Base-by-base conservation (phyloP, 768 basidiomycete genomes). In the Pleurotus eryngii region DNA sequence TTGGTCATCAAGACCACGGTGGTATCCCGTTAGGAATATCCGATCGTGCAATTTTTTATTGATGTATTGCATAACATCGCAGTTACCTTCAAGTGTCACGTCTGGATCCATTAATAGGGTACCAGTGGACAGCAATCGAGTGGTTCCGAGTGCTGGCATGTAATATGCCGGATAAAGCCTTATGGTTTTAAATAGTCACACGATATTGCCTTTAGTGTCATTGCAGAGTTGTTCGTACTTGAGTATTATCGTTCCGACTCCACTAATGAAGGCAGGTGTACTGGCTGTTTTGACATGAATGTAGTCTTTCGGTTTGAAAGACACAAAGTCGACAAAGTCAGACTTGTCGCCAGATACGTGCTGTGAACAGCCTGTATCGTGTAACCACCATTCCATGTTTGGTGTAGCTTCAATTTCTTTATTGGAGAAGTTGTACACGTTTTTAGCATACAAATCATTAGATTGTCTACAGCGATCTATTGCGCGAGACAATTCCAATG, bases 271-370 rank as follows among this genome's bases (percentile, higher is more conserved):
- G 17, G 46, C 17, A 3, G 15, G 20, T 47, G 12, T 24, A 17
- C 18, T 47, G 46, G 46, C 46, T 47, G 46, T 47, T 47, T 11
- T 12, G 3, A 47, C 46, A 18, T 14, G 17, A 8, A 47, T 47
- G 4, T 22, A 17, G 17, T 47, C 46, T 4, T 47, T 47, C 1
- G 17, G 5, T 47, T 47, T 15, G 46, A 47, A 47, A 11, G 14
- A 3, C 1, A 1, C 3, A 20, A 43, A 30, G 26, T 48, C 24
- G 48, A 49, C 24, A 45, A 50, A 20, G 26, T 18, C 20, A 37
- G 55, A 17, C 47, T 49, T 43, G 49, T 40, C 12, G 72, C 73
- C 1, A 70, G 46, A 12, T 4, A 18, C 18, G 11, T 47, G 46
- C 4, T 14, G 11, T 22, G 46, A 47, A 12, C 46, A 47, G 4